These are phyloP conservation scores for Nemania sp. DNA, from an alignment of 2,329 filamentous ascomycete genomes.

Conservation along the genomic window DNA sequence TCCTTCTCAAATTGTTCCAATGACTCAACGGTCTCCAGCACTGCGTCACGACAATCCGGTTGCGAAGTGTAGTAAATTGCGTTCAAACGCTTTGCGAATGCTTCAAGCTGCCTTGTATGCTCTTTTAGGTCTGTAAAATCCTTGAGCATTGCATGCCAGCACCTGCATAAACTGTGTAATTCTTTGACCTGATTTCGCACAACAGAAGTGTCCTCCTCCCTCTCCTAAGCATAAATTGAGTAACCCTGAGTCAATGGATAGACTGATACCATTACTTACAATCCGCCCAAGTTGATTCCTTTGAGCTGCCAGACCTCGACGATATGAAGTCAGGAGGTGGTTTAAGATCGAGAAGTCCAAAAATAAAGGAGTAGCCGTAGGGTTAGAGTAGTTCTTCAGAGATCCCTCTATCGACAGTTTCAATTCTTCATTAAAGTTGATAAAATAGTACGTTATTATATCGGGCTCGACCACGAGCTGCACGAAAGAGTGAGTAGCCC, in stretches of 20 bases:
- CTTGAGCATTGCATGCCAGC: constrained; percentile 5
- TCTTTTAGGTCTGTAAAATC: constrained; percentile 4
- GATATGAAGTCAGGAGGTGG: constrained; percentile 6
- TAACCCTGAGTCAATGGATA: not conserved
- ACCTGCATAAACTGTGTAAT: not conserved
- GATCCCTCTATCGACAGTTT: constrained; percentile 3
- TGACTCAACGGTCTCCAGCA: not conserved
- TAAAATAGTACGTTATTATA: constrained; percentile 1
- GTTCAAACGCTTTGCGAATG: constrained; percentile 1
- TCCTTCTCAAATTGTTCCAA: constrained; percentile 1
- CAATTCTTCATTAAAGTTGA: constrained; percentile 7
- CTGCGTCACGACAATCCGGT: not conserved
- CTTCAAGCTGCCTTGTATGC: constrained; percentile 2
- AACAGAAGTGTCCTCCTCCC: not conserved
- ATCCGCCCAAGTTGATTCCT: not conserved
- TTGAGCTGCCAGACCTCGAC: not conserved
- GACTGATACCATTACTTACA: not conserved
- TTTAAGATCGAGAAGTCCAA: not conserved
- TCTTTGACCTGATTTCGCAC: constrained; percentile 3
- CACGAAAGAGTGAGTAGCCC: constrained; percentile 7
- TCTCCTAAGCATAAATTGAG: not conserved
- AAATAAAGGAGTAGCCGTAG: not conserved
- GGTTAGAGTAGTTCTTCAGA: not conserved
- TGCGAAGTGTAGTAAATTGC: not conserved
- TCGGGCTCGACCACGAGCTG: constrained; percentile 1